Percentiles rank a stretch among this genome's conserved stretches.
phyloP scores from a whole-genome alignment of 169 alveolate genomes.

The Eimeria necatrix region DNA sequence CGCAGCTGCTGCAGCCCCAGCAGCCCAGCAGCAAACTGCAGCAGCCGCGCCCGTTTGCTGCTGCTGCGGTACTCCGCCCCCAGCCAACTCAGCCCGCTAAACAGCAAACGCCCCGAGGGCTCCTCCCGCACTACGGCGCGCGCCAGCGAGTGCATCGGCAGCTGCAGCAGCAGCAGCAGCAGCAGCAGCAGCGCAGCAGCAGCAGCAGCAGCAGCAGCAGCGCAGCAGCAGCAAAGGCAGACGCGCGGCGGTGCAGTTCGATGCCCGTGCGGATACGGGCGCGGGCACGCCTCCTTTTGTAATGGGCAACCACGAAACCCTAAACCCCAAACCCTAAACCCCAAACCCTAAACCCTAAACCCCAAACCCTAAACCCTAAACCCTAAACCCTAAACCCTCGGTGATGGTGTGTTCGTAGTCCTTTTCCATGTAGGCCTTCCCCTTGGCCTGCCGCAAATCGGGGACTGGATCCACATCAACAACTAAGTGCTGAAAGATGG shows the following conservation, averaged over 20 bases:
- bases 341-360: too few species aligned
- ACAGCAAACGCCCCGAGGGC: background rate
- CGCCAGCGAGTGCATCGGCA: conserved; percentile 41
- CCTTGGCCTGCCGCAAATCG: conserved; percentile 24
- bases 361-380: background rate
- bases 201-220: background rate
- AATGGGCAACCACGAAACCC: too few species aligned
- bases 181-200: background rate
- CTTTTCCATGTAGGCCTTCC: conserved; percentile 15
- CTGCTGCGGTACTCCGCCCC: background rate
- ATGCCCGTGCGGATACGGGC: too few species aligned
- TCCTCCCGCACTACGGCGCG: conserved; percentile 9
- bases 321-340: too few species aligned
- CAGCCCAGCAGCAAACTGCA: background rate
- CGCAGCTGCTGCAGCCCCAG: background rate
- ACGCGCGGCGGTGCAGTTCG: background rate
- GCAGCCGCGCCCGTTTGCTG: background rate
- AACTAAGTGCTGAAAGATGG: conserved; percentile 21
- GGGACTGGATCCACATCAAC: conserved; percentile 58
- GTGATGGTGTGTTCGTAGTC: conserved; percentile 1
- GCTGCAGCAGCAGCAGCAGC: conserved; percentile 1
- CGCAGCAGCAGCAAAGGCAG: background rate
- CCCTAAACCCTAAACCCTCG: too few species aligned
- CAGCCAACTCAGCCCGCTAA: conserved; percentile 36
- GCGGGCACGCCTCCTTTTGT: too few species aligned